These are phyloP conservation scores for Syzygium malaccense DNA, from an alignment of 441 rosid genomes.

Conservation along the genomic window DNA sequence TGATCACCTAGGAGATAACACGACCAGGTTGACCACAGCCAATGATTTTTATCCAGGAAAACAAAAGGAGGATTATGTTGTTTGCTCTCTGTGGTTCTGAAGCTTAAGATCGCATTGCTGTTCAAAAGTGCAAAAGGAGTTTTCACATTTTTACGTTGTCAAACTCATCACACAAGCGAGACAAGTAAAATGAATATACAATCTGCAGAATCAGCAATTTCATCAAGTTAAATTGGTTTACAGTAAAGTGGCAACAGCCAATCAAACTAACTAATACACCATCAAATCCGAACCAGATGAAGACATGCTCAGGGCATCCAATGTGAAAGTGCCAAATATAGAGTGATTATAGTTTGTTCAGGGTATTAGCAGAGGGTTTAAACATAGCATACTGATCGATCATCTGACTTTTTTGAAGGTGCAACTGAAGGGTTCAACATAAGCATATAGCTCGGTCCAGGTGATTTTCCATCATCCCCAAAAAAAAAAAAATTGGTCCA, in stretches of 20 bases:
- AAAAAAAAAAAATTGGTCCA: neutral
- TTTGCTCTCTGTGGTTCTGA: neutral
- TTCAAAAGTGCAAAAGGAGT: neutral
- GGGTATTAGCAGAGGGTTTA: neutral
- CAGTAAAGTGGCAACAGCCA: neutral
- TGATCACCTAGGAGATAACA: neutral
- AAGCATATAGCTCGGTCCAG: neutral
- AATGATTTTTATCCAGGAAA: neutral
- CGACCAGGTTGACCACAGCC: neutral
- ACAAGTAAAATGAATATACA: neutral
- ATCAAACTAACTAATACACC: neutral
- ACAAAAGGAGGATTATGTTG: neutral
- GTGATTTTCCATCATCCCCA: neutral
- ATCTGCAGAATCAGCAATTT: neutral
- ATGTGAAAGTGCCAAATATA: neutral
- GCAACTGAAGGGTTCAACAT: neutral
- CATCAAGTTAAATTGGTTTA: neutral
- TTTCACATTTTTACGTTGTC: neutral
- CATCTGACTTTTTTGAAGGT: neutral
- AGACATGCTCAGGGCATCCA: neutral
- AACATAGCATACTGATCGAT: neutral
- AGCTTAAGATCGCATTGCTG: neutral
- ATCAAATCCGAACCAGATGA: neutral
- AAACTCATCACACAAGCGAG: neutral
- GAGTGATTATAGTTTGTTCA: neutral